Conservation (phyloP, 768 basidiomycete genomes). For the Suillus lakei region DNA sequence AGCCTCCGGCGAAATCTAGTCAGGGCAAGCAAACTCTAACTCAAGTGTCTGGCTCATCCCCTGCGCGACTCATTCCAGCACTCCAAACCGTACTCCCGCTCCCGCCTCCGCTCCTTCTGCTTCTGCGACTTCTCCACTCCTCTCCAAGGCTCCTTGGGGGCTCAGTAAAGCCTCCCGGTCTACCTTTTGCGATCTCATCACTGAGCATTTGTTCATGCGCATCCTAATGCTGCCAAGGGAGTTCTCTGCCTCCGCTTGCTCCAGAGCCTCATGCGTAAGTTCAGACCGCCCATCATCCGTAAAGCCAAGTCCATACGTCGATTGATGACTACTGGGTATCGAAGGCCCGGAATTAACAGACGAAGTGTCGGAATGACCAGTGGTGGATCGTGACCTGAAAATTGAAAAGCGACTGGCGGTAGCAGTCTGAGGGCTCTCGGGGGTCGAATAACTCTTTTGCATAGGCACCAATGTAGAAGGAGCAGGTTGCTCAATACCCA, state of each 20-base stretch:
- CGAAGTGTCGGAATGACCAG: constrained; percentile 48
- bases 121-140: constrained; percentile 61
- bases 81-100: constrained; percentile 87
- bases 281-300: constrained; percentile 37
- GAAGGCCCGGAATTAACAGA: constrained; percentile 52
- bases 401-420: constrained; percentile 65
- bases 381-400: constrained; percentile 60
- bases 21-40: not conserved
- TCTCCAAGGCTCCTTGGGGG: constrained; percentile 47
- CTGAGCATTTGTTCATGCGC: constrained; percentile 75
- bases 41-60: constrained; percentile 47
- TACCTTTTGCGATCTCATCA: constrained; percentile 78
- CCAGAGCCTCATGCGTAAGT: constrained; percentile 76
- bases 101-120: constrained; percentile 56
- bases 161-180: constrained; percentile 79
- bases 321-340: constrained; percentile 37
- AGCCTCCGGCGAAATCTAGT: too few species aligned
- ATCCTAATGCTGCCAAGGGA: constrained; percentile 78
- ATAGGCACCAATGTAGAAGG: constrained; percentile 38
- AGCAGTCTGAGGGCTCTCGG: constrained; percentile 32
- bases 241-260: constrained; percentile 79
- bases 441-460: constrained; percentile 47
- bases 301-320: constrained; percentile 35
- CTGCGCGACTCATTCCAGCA: constrained; percentile 76
- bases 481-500: constrained; percentile 83